phyloP scores from a whole-genome alignment of 768 basidiomycete genomes.

The Auricularia sp. region DNA sequence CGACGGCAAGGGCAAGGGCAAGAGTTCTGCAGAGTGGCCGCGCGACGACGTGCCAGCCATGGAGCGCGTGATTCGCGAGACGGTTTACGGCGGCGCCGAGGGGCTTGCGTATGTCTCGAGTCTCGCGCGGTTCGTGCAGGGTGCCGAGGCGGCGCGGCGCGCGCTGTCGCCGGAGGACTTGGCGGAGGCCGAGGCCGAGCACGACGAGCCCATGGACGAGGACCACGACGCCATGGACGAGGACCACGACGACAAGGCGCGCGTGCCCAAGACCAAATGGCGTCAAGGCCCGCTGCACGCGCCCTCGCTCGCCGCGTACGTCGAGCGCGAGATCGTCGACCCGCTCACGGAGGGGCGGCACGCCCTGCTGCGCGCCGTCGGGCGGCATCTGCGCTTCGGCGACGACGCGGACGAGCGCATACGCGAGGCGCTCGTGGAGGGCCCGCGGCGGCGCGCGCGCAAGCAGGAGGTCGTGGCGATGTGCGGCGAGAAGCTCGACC shows the following conservation, averaged over 20 bases:
- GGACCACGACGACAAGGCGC: background rate
- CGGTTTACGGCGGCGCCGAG: conserved; percentile 74
- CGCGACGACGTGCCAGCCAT: background rate
- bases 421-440: background rate
- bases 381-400: background rate
- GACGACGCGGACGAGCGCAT: background rate
- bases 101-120: conserved; percentile 70
- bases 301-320: conserved; percentile 27
- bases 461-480: background rate
- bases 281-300: background rate
- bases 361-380: conserved; percentile 23
- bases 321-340: conserved; percentile 31
- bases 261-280: background rate
- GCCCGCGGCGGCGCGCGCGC: background rate
- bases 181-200: background rate
- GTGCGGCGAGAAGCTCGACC: conserved; percentile 25
- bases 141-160: background rate
- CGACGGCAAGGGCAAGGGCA: background rate
- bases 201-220: too few relatives aligned
- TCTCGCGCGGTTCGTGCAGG: conserved; percentile 56
- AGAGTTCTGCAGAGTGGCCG: background rate
- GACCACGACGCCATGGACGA: conserved; percentile 1
- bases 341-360: conserved; percentile 34
- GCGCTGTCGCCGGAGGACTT: background rate
- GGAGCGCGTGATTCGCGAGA: conserved; percentile 56